phyloP scores from a whole-genome alignment of 2,329 filamentous ascomycete genomes.

The Xylaria sp. region DNA sequence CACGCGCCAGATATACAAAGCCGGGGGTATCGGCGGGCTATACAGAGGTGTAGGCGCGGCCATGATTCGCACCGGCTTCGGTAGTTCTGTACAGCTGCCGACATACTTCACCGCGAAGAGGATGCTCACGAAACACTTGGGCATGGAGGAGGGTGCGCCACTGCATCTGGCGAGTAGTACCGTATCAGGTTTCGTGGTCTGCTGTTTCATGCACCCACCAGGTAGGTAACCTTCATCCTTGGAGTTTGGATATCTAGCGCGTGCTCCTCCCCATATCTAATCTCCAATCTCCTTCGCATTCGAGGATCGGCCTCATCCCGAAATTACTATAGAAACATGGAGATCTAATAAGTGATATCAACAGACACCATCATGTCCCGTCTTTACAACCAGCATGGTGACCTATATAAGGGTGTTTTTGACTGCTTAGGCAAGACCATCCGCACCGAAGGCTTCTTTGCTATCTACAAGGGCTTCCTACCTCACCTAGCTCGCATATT shows the following conservation, averaged over 20 bases:
- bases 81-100: conserved; percentile 93
- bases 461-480: conserved; percentile 97
- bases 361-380: conserved; percentile 96
- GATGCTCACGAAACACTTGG: conserved; percentile 80
- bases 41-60: conserved; percentile 93
- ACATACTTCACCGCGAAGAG: conserved; percentile 99
- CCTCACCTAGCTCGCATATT: conserved; percentile 94
- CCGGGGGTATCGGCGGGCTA: conserved; percentile 82
- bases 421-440: conserved; percentile 94
- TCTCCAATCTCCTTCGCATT: neutral
- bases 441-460: conserved; percentile 87
- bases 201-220: conserved; percentile 97
- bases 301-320: neutral
- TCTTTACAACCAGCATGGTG: conserved; percentile 98
- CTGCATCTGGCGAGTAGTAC: conserved; percentile 91
- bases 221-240: conserved; percentile 62
- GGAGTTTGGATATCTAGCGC: neutral
- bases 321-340: neutral
- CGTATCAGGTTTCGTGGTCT: conserved; percentile 93
- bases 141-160: conserved; percentile 89
- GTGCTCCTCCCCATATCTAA: conserved; percentile 15
- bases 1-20: conserved; percentile 78
- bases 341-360: conserved; percentile 4
- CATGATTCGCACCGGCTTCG: conserved; percentile 96
- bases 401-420: conserved; percentile 92